phyloP scores from a whole-genome alignment of 1,139 yeast species.

The Magnusiomyces suaveolens region DNA sequence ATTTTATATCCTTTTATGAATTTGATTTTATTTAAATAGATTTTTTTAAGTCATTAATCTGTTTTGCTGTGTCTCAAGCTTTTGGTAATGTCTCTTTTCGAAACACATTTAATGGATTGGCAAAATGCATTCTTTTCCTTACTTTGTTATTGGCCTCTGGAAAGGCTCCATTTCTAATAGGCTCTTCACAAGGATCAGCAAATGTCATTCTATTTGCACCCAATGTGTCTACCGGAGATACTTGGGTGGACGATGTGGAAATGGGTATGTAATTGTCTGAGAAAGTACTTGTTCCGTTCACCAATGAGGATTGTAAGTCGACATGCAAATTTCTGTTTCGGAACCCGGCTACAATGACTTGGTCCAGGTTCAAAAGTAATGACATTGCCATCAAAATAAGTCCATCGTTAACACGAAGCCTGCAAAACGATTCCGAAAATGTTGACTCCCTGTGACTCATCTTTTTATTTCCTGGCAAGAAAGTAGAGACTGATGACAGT shows the following conservation, averaged over 20 bases:
- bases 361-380: slow-evolving; percentile 1
- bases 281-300: background rate
- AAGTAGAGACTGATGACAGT: background rate
- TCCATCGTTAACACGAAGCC: slow-evolving; percentile 2
- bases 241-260: background rate
- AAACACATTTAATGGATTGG: background rate
- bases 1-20: too few species aligned
- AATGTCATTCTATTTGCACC: background rate
- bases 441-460: background rate
- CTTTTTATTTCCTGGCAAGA: background rate
- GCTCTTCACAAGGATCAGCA: background rate
- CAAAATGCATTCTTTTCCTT: background rate
- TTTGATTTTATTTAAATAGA: too few species aligned
- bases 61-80: background rate
- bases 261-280: background rate
- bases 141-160: background rate
- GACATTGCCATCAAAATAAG: background rate
- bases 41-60: too few species aligned
- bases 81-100: background rate
- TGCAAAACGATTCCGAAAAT: background rate
- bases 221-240: background rate
- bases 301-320: background rate
- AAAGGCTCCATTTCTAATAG: background rate
- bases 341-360: background rate
- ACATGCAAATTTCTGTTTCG: background rate